These are phyloP conservation scores for Fusarium tricinctum DNA, from an alignment of 2,329 filamentous ascomycete species.

Conservation along the genomic window DNA sequence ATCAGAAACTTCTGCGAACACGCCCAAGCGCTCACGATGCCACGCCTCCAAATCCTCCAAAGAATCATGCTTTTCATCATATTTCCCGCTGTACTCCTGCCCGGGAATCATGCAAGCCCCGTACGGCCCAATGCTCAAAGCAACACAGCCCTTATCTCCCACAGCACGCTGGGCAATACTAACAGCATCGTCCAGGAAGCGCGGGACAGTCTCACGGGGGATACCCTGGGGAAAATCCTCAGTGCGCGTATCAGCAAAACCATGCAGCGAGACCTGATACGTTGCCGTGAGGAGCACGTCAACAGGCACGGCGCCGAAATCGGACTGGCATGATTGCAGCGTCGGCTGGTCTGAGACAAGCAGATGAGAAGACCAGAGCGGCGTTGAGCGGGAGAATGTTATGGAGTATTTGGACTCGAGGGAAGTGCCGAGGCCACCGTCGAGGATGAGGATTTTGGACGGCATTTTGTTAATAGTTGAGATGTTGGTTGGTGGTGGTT, in stretches of 20 bases:
- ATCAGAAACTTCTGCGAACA: constrained; percentile 62
- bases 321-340: constrained; percentile 67
- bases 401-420: constrained; percentile 70
- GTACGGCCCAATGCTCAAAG: constrained; percentile 75
- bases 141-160: constrained; percentile 56
- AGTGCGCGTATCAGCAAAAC: constrained; percentile 66
- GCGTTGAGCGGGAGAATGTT: constrained; percentile 66
- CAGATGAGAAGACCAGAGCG: constrained; percentile 77
- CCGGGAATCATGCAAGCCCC: constrained; percentile 76
- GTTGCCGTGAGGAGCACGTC: constrained; percentile 77
- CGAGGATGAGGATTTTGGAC: constrained; percentile 65
- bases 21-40: constrained; percentile 67
- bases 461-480: constrained; percentile 36
- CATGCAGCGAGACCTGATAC: constrained; percentile 73
- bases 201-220: constrained; percentile 54
- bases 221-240: constrained; percentile 61
- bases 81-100: constrained; percentile 74
- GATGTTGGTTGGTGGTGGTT: constrained; percentile 11
- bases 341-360: constrained; percentile 67
- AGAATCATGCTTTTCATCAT: constrained; percentile 64
- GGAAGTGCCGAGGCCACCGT: constrained; percentile 77
- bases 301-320: constrained; percentile 69
- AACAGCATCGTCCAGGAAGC: constrained; percentile 61
- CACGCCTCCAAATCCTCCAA: constrained; percentile 64
- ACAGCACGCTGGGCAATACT: constrained; percentile 58